Percentiles rank a stretch among this genome's conserved stretches.
phyloP scores from a whole-genome alignment of 441 rosid genomes.

The Macaranga tanarius region DNA sequence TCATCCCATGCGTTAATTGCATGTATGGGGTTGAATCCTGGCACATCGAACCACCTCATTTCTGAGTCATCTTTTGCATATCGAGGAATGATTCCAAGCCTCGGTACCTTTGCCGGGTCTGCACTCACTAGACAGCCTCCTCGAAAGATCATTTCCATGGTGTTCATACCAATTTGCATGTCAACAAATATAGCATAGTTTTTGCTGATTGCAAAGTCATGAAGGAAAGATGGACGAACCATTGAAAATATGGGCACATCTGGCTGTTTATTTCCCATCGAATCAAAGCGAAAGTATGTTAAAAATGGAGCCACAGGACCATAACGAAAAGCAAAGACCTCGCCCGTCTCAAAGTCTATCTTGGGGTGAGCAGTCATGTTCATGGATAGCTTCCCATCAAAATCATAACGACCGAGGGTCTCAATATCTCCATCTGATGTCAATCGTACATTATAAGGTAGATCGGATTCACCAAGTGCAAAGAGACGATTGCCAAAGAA shows the following conservation, averaged over 20 bases:
- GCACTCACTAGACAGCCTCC: slow-evolving; percentile 72
- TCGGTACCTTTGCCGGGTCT: slow-evolving; percentile 53
- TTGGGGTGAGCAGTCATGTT: slow-evolving; percentile 97
- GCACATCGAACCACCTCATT: slow-evolving; percentile 79
- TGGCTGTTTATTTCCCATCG: slow-evolving; percentile 50
- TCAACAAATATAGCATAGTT: slow-evolving; percentile 61
- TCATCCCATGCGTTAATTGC: slow-evolving; percentile 86
- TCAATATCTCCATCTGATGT: slow-evolving; percentile 54
- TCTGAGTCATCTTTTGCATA: slow-evolving; percentile 58
- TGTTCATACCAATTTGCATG: slow-evolving; percentile 70
- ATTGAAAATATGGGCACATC: slow-evolving; percentile 77
- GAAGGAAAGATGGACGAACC: slow-evolving; percentile 66
- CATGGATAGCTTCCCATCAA: slow-evolving; percentile 56
- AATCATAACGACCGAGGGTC: slow-evolving; percentile 63
- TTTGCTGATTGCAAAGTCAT: slow-evolving; percentile 75
- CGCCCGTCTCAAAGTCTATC: slow-evolving; percentile 56
- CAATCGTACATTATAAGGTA: slow-evolving; percentile 62
- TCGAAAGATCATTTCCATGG: slow-evolving; percentile 52
- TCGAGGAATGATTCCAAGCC: slow-evolving; percentile 66
- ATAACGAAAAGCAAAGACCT: slow-evolving; percentile 71
- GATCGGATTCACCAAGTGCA: slow-evolving; percentile 81
- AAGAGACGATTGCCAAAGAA: slow-evolving; percentile 54
- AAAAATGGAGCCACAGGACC: slow-evolving; percentile 72
- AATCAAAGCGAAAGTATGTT: slow-evolving; percentile 61
- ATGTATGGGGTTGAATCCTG: slow-evolving; percentile 74